Conservation (phyloP, 441 rosid species). For the Adansonia madagascariensis region DNA sequence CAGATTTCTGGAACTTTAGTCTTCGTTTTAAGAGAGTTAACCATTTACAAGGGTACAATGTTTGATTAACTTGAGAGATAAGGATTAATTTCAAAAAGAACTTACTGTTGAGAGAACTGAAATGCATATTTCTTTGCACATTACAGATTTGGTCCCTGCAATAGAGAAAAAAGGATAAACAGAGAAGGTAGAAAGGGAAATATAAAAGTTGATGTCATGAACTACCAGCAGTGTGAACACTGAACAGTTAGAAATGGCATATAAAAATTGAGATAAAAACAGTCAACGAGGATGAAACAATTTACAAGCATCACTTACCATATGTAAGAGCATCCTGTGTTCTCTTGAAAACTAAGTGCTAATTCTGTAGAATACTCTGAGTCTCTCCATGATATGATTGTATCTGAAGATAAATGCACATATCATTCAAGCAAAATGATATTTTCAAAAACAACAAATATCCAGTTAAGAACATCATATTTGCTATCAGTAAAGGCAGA, state of each 20-base stretch:
- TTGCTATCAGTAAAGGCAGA: constrained; percentile 22
- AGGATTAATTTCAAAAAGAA: constrained; percentile 15
- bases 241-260: not conserved
- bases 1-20: not conserved
- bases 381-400: constrained; percentile 98
- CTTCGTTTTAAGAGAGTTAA: not conserved
- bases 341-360: constrained; percentile 98
- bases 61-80: not conserved
- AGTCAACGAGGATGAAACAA: constrained; percentile 5
- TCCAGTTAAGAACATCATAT: not conserved
- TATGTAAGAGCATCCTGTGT: constrained; percentile 90
- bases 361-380: constrained; percentile 86
- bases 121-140: constrained; percentile 84
- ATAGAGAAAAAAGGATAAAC: constrained; percentile 25
- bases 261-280: not conserved
- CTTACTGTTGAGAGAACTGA: constrained; percentile 85
- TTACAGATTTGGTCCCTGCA: constrained; percentile 90
- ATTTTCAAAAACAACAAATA: not conserved
- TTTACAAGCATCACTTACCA: constrained; percentile 53
- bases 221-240: not conserved
- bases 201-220: constrained; percentile 6
- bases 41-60: not conserved
- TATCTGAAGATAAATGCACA: constrained; percentile 55
- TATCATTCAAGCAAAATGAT: constrained; percentile 23
- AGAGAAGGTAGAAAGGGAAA: constrained; percentile 17